phyloP scores from a whole-genome alignment of 352 stramenopile genomes.

The Aphanomyces stellatus region DNA sequence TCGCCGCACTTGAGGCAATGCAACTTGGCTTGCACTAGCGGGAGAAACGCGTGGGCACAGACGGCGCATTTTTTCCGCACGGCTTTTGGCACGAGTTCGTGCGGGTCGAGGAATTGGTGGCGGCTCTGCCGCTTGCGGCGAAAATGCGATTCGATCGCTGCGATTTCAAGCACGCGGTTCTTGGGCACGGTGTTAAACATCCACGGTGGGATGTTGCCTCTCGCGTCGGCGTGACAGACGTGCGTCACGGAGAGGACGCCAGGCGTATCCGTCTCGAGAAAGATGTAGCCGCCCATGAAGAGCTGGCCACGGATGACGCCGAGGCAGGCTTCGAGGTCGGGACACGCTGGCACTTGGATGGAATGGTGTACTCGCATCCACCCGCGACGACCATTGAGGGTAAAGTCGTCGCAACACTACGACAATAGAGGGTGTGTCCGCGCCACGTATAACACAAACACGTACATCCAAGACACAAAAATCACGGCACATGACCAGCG shows the following conservation, averaged over 20 bases:
- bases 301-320: background rate
- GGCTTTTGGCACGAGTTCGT: background rate
- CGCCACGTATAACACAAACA: background rate
- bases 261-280: constrained; percentile 9
- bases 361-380: background rate
- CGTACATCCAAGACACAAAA: background rate
- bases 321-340: constrained; percentile 1
- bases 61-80: background rate
- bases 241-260: background rate
- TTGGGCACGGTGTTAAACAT: constrained; percentile 3
- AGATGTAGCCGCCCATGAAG: constrained; percentile 1
- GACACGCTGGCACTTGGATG: background rate
- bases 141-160: background rate
- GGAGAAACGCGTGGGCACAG: background rate
- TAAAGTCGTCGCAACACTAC: background rate
- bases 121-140: background rate
- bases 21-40: background rate
- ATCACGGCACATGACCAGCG: background rate
- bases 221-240: background rate
- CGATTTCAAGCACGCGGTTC: background rate
- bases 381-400: background rate
- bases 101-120: background rate
- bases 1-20: background rate
- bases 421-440: background rate
- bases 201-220: background rate